Base-by-base conservation (phyloP, 768 basidiomycete species). In the Albatrellus ellisii region DNA sequence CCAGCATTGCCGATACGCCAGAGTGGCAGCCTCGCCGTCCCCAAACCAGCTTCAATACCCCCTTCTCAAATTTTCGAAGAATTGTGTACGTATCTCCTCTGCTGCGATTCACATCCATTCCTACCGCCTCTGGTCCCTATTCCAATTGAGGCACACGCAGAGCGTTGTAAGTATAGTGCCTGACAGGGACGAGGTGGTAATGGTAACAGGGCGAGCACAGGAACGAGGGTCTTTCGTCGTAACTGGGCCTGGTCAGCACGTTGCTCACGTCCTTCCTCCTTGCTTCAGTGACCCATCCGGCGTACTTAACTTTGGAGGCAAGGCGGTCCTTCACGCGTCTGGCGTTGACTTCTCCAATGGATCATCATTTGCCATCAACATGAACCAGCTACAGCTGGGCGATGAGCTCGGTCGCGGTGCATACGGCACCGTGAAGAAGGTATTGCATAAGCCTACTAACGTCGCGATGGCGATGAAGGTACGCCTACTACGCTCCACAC, bases 401-500 rank as follows among this genome's bases (percentile, higher is more conserved):
- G 91, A 97, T 54, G 95, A 98, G 60, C 73, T 98, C 40, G 95
- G 95, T 26, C 80, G 79, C 54, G 95, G 95, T 26, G 95, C 95
- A 59, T 98, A 98, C 54, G 95, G 95, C 32, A 94, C 91, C 2
- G 95, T 99, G 4, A 91, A 92, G 68, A 88, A 85, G 59, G 94
- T 97, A 1, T 65, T 89, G 26, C 94, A 98, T 57, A 85, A 75
- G 46, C 92, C 92, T 4, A 97, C 89, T 7, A 92, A 91, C 41
- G 89, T 97, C 34, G 73, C 74, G 45, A 97, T 99, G 92, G 94
- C 94, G 10, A 94, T 98, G 90, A 99, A 99, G 80, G 94, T 92
- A 40, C 38, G 67, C 55, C 36, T 10, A 5, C 17, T 18, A 10
- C 26, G 12, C 18, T 18, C 34, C 10, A 11, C 31, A 8, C 20